Conservation (phyloP, 345 rosid species). For the Pistacia atlantica region DNA sequence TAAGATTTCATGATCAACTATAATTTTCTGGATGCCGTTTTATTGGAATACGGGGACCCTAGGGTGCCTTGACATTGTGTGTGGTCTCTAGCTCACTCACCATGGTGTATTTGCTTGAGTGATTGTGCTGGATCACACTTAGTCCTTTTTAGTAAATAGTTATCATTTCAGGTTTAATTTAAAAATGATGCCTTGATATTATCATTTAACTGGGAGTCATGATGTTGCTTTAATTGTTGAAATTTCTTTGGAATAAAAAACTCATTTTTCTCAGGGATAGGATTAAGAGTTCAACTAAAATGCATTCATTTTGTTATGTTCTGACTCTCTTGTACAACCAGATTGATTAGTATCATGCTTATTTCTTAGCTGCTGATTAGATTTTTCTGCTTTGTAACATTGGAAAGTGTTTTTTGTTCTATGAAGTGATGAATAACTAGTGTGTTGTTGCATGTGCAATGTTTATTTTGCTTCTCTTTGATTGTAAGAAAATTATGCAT, state of each 20-base stretch:
- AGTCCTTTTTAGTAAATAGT: not conserved
- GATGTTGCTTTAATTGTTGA: conserved; percentile 4
- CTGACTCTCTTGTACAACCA: not conserved
- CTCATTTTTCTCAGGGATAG: not conserved
- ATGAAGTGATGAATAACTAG: not conserved
- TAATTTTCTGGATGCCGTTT: not conserved
- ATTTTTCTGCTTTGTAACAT: not conserved
- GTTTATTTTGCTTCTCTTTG: not conserved
- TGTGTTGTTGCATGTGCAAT: not conserved
- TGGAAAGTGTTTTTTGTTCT: not conserved
- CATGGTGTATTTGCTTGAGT: not conserved
- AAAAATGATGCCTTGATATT: not conserved
- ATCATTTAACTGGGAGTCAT: not conserved
- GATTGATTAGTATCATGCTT: not conserved
- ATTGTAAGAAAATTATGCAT: not conserved
- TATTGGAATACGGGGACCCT: not conserved
- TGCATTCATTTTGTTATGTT: not conserved
- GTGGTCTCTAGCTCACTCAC: no score
- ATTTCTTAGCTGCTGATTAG: not conserved
- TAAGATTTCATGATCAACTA: not conserved
- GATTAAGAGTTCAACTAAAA: not conserved
- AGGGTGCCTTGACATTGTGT: not conserved
- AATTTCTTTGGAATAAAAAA: not conserved
- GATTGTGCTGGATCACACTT: not conserved
- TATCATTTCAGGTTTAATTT: not conserved